Percentiles rank a stretch among this genome's conserved stretches.
Conservation (phyloP, 208 protist species). For the Trypanosoma cruzi region DNA sequence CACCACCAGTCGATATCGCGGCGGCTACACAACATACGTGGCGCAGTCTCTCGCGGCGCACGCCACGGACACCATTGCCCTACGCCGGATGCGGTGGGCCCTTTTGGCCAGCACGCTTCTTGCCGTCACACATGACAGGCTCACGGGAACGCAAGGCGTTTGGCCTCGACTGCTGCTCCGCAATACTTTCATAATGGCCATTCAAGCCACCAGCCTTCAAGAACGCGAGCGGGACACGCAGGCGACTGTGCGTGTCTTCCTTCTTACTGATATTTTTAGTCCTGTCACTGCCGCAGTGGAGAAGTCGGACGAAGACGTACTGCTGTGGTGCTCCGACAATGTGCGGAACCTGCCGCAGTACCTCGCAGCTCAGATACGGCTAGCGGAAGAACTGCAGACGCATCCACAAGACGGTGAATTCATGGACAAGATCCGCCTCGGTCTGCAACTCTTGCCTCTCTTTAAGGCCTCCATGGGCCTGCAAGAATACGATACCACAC, state of each 20-base stretch:
- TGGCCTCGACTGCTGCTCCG: slow-evolving; percentile 22
- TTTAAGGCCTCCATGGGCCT: slow-evolving; percentile 8
- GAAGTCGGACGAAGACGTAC: background rate
- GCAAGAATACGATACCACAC: background rate
- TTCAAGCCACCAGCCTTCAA: background rate
- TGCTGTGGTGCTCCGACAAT: slow-evolving; percentile 2
- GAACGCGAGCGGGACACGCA: slow-evolving; percentile 9
- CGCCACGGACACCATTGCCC: background rate
- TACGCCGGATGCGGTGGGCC: slow-evolving; percentile 23
- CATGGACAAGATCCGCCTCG: background rate
- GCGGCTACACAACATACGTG: background rate
- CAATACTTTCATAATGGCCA: slow-evolving; percentile 24
- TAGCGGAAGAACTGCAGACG: slow-evolving; percentile 1
- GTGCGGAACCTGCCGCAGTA: slow-evolving; percentile 9
- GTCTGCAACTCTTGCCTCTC: background rate
- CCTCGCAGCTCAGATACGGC: slow-evolving; percentile 13
- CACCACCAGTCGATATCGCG: background rate
- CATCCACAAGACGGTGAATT: background rate
- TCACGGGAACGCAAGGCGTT: slow-evolving; percentile 6
- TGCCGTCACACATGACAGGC: background rate
- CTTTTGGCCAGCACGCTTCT: slow-evolving; percentile 13
- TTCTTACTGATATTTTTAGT: slow-evolving; percentile 11
- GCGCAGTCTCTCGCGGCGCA: slow-evolving; percentile 1
- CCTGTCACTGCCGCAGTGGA: background rate
- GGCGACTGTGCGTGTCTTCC: slow-evolving; percentile 22